Conservation (phyloP, 495 filamentous ascomycete species). For the Penicillium arizonense region DNA sequence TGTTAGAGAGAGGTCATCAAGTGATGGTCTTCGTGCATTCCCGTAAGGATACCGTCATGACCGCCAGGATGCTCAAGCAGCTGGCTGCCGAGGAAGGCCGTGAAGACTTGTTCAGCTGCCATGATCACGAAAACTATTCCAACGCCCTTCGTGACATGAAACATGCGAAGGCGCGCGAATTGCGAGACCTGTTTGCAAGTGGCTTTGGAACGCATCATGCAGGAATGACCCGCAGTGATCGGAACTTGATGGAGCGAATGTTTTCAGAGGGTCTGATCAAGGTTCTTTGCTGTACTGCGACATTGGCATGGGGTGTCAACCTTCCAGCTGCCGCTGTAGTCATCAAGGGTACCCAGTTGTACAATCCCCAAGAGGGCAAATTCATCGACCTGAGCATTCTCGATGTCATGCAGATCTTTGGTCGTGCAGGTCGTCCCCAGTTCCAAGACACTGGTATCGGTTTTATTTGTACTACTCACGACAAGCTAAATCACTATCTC, state of each 20-base stretch:
- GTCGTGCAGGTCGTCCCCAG: constrained; percentile 94
- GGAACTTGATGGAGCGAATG: constrained; percentile 88
- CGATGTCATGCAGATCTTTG: constrained; percentile 97
- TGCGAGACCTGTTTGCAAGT: constrained; percentile 83
- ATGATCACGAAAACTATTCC: constrained; percentile 71
- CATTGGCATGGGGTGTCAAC: constrained; percentile 95
- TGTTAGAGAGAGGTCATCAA: constrained; percentile 85
- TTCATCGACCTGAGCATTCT: constrained; percentile 96
- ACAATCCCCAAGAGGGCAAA: constrained; percentile 93
- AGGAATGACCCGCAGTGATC: constrained; percentile 87
- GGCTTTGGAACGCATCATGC: constrained; percentile 96
- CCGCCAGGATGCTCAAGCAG: constrained; percentile 80
- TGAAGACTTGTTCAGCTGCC: constrained; percentile 67
- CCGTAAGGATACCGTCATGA: constrained; percentile 86
- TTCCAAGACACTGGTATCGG: constrained; percentile 95
- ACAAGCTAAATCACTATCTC: constrained; percentile 90
- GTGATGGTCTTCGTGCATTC: constrained; percentile 99
- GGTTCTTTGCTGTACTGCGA: constrained; percentile 97
- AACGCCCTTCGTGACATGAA: constrained; percentile 78
- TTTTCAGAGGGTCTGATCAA: constrained; percentile 88
- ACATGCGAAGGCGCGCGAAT: constrained; percentile 74
- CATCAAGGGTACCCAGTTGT: constrained; percentile 95
- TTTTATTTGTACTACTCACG: constrained; percentile 92
- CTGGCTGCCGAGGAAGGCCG: constrained; percentile 79
- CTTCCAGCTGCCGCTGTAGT: constrained; percentile 90